phyloP scores from a whole-genome alignment of 176 grass and related monocot species.

The Aechmea fasciata region DNA sequence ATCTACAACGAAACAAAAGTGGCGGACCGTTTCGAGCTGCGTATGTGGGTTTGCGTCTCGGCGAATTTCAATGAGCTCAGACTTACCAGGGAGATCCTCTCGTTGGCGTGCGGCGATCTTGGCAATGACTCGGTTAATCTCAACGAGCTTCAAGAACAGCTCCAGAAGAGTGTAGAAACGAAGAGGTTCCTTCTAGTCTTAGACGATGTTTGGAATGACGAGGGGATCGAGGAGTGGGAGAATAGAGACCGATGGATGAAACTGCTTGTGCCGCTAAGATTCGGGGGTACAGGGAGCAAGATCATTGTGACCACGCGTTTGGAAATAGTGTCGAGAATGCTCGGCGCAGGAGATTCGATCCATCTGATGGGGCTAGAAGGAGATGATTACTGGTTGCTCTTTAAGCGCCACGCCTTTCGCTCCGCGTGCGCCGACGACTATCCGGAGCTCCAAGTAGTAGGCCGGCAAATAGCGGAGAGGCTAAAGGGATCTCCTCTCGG shows the following conservation, averaged over 20 bases:
- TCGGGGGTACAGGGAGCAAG: slow-evolving; percentile 31
- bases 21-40: slow-evolving; percentile 26
- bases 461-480: slow-evolving; percentile 31
- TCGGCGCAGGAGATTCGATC: slow-evolving; percentile 19
- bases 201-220: slow-evolving; percentile 65
- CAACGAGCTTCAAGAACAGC: slow-evolving; percentile 21
- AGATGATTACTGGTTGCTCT: slow-evolving; percentile 46
- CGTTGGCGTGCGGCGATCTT: slow-evolving; percentile 22
- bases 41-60: slow-evolving; percentile 52
- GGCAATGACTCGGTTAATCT: slow-evolving; percentile 15
- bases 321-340: slow-evolving; percentile 22
- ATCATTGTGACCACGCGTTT: slow-evolving; percentile 39
- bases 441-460: slow-evolving; percentile 34
- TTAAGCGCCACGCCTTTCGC: slow-evolving; percentile 33
- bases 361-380: slow-evolving; percentile 30
- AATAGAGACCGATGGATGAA: slow-evolving; percentile 27
- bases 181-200: slow-evolving; percentile 51
- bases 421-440: slow-evolving; percentile 22
- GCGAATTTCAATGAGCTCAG: slow-evolving; percentile 30
- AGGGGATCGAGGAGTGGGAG: slow-evolving; percentile 33
- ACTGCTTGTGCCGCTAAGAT: slow-evolving; percentile 27
- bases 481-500: slow-evolving; percentile 51
- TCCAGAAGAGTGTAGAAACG: slow-evolving; percentile 22
- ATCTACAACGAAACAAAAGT: slow-evolving; percentile 41
- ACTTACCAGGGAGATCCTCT: slow-evolving; percentile 40